phyloP scores from a whole-genome alignment of 164 flowering plant genomes.

The Magnolia changhungtana region DNA sequence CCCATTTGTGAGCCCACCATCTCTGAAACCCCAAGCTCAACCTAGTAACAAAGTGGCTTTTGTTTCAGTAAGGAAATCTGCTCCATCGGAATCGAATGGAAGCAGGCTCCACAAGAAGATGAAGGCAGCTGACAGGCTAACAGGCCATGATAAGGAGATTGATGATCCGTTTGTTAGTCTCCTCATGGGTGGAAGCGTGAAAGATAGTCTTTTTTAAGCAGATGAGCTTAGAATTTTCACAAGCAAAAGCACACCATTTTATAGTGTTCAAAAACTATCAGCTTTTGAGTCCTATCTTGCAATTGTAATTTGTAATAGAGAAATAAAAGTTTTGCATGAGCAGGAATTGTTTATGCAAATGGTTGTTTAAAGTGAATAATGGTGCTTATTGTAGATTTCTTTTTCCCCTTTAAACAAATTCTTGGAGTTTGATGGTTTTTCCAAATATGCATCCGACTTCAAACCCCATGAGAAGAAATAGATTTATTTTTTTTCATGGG shows the following conservation, averaged over 20 bases:
- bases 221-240: not conserved
- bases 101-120: slow-evolving; percentile 1
- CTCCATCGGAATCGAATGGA: slow-evolving; percentile 16
- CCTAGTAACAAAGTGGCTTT: slow-evolving; percentile 46
- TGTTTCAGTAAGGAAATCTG: slow-evolving; percentile 36
- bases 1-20: slow-evolving; percentile 11
- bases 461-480: no score
- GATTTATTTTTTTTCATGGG: no score
- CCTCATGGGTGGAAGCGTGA: slow-evolving; percentile 39
- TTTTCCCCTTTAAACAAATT: no score
- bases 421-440: no score
- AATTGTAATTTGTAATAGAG: no score
- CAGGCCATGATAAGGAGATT: slow-evolving; percentile 10
- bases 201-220: slow-evolving; percentile 38
- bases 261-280: no score
- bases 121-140: not conserved
- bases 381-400: no score
- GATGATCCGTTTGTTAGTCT: slow-evolving; percentile 48
- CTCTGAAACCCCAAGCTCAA: slow-evolving; percentile 16
- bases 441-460: no score
- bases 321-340: no score
- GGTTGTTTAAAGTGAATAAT: no score
- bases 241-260: no score
- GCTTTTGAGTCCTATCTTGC: not conserved
- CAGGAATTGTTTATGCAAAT: no score